Percentiles rank a stretch among this genome's conserved stretches.
Evolutionary conservation across 1,139 yeast species (phyloP).

Genomic region (Waltiozyma solani): DNA sequence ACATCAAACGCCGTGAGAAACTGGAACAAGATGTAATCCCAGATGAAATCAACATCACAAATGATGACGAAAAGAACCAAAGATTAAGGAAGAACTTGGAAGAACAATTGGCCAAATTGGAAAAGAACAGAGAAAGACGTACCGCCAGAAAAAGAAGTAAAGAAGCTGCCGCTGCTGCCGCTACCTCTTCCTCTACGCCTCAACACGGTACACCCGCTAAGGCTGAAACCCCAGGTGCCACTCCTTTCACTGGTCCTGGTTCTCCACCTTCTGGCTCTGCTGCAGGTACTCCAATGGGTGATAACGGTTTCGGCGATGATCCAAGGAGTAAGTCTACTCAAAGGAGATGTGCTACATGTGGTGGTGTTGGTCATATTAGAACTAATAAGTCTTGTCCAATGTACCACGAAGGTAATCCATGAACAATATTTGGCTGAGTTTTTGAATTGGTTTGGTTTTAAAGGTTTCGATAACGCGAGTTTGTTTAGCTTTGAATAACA

Average conservation of each 20-base stretch:
- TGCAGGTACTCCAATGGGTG: too few species aligned
- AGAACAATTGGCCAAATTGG: conserved; percentile 76
- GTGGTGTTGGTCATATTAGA: conserved; percentile 89
- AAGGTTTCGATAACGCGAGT: too few species aligned
- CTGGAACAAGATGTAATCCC: conserved; percentile 49
- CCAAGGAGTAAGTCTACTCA: conserved; percentile 69
- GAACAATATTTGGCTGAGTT: not conserved
- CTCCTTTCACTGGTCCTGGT: too few species aligned
- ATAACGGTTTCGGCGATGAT: conserved; percentile 28
- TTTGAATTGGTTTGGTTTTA: too few species aligned
- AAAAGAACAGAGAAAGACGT: conserved; percentile 61
- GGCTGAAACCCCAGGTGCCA: too few species aligned
- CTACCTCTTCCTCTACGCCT: too few species aligned
- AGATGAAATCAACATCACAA: conserved; percentile 69
- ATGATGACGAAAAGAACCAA: conserved; percentile 77
- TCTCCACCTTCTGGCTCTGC: too few species aligned
- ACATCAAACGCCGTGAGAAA: conserved; percentile 68
- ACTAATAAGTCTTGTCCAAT: conserved; percentile 87
- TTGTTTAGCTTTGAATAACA: too few species aligned
- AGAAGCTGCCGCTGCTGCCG: conserved; percentile 14
- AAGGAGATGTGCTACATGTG: conserved; percentile 89
- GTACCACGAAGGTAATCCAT: conserved; percentile 34
- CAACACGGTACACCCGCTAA: not conserved
- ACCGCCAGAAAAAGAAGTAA: conserved; percentile 50
- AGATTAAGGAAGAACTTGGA: conserved; percentile 71